Base-by-base conservation (phyloP, 1,284 basidiomycete genomes). In the Heliocybe sulcata region DNA sequence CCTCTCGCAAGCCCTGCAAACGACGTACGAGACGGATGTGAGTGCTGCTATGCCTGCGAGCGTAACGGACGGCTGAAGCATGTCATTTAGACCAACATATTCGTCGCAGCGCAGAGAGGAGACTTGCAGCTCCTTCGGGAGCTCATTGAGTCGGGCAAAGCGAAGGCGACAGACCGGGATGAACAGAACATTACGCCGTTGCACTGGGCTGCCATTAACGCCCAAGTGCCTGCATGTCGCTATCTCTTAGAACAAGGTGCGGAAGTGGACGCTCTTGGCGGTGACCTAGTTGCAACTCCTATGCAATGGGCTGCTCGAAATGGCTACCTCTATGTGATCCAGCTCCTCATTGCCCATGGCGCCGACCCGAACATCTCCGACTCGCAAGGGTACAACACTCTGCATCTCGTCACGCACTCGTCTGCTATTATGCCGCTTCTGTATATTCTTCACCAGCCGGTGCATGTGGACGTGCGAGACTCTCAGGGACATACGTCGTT, bases 301-400 rank as follows among this genome's bases (percentile, higher is more conserved):
- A 78, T 99, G 74, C 96, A 98, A 69, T 99, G 97, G 97, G 95
- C 96, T 0, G 94, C 96, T 1, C 82, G 94, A 52, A 96, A 94
- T 63, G 97, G 96, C 2, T 95, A 97, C 72, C 82, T 98, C 63
- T 96, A 97, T 64, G 81, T 98, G 56, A 89, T 98, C 33, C 93
- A 98, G 61, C 79, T 98, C 22, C 82, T 99, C 59, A 81, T 98
- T 60, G 76, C 84, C 1, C 82, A 94, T 69, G 89, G 88, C 57
- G 95, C 96, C 38, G 95, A 99, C 74, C 96, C 96, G 0, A 91
- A 84, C 55, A 87, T 98, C 55, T 68, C 79, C 56, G 97, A 99
- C 71, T 85, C 89, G 0, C 97, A 99, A 70, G 95, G 95, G 2
- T 99, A 98, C 81, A 98, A 98, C 69, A 82, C 93, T 0, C 79